A percentile compares a stretch with the other conserved stretches of the same genome.
These are phyloP conservation scores for Mallotus nudiflorus DNA, from an alignment of 345 rosid species.

Conservation along the genomic window DNA sequence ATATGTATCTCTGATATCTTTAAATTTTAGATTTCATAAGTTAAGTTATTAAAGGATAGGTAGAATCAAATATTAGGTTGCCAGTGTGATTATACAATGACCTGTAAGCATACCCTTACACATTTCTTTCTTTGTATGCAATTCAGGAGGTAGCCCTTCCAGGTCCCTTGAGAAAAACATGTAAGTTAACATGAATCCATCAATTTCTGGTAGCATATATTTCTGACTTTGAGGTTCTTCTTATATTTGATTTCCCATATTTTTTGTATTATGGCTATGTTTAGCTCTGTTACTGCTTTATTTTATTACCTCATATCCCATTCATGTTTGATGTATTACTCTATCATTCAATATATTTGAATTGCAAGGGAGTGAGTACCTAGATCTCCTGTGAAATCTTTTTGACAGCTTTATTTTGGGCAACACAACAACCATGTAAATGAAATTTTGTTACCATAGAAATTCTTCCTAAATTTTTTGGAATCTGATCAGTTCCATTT, in stretches of 20 bases:
- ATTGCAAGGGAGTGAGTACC: not conserved
- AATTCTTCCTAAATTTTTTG: not conserved
- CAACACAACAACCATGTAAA: too few relatives aligned
- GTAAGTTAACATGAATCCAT: slow-evolving; percentile 35
- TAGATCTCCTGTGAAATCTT: slow-evolving; percentile 3
- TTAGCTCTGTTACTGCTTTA: not conserved
- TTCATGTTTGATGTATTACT: not conserved
- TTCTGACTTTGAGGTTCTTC: not conserved
- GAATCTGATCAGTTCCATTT: not conserved
- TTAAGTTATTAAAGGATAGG: not conserved
- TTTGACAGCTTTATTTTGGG: not conserved
- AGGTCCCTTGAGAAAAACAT: slow-evolving; percentile 55
- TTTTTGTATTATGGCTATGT: not conserved
- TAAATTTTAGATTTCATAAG: not conserved
- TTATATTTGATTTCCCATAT: not conserved
- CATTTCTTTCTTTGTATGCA: not conserved
- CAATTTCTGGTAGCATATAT: not conserved
- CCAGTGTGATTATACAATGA: not conserved
- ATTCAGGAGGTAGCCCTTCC: slow-evolving; percentile 68
- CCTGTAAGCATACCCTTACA: not conserved
- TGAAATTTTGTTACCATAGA: not conserved
- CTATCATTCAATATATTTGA: not conserved
- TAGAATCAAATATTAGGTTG: not conserved
- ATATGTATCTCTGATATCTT: not conserved
- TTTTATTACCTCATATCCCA: not conserved